Evolutionary conservation across 1,284 basidiomycete species (phyloP).

Genomic region (Ceratobasidium theobromae): DNA sequence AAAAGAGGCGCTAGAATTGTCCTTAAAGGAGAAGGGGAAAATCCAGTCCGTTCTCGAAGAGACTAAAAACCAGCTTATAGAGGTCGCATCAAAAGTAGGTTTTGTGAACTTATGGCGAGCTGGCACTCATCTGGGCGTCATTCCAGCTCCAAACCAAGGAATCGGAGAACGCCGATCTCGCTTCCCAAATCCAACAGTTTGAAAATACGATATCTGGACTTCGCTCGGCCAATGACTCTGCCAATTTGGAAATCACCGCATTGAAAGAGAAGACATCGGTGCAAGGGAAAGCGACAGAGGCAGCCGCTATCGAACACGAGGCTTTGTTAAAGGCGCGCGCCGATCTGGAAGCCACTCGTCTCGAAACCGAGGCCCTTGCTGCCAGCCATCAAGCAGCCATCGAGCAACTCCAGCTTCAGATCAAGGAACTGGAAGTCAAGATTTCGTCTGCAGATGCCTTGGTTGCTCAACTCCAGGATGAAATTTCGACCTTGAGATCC

Average conservation of each 20-base stretch:
- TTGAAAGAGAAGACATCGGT: constrained; percentile 47
- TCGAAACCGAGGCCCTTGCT: constrained; percentile 56
- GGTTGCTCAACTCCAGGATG: constrained; percentile 40
- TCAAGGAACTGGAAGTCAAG: constrained; percentile 47
- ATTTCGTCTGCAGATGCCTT: constrained; percentile 18
- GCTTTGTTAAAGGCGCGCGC: constrained; percentile 63
- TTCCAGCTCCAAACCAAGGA: constrained; percentile 26
- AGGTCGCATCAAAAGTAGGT: constrained; percentile 8
- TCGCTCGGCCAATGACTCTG: constrained; percentile 44
- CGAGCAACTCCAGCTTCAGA: constrained; percentile 51
- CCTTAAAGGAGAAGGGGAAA: constrained; percentile 15
- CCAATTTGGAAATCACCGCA: constrained; percentile 55
- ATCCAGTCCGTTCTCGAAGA: constrained; percentile 20
- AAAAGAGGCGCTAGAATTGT: constrained; percentile 1
- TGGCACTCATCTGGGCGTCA: not conserved
- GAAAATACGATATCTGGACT: constrained; percentile 16
- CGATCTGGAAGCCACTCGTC: constrained; percentile 57
- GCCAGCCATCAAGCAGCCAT: constrained; percentile 53
- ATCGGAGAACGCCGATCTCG: not conserved
- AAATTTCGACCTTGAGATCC: constrained; percentile 57
- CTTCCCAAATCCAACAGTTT: constrained; percentile 1
- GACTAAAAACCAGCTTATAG: constrained; percentile 29
- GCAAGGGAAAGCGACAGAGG: constrained; percentile 49
- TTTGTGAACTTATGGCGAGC: not conserved
- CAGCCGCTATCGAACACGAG: constrained; percentile 61